phyloP scores from a whole-genome alignment of 805 yeast species.

The Candida easanensis region DNA sequence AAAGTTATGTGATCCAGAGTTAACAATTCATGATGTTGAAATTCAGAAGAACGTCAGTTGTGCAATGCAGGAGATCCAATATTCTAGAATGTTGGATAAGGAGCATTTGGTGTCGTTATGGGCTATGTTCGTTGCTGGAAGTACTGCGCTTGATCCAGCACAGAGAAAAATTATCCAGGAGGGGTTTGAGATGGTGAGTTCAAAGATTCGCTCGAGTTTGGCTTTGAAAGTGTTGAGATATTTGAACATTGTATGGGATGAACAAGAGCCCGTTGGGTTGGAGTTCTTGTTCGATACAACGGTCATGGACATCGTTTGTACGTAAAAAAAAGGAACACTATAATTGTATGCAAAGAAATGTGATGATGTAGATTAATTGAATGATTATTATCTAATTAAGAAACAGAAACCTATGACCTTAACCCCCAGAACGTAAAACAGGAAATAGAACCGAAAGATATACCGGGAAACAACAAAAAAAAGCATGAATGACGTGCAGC shows the following conservation, averaged over 20 bases:
- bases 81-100: slow-evolving; percentile 7
- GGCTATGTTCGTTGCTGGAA: slow-evolving; percentile 26
- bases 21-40: slow-evolving; percentile 10
- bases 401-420: too few relatives aligned
- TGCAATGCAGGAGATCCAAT: slow-evolving; percentile 13
- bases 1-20: slow-evolving; percentile 14
- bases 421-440: too few relatives aligned
- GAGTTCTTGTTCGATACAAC: slow-evolving; percentile 27
- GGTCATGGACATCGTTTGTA: slow-evolving; percentile 25
- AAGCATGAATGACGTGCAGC: not conserved
- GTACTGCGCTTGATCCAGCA: slow-evolving; percentile 13
- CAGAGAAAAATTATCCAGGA: slow-evolving; percentile 15
- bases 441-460: not conserved
- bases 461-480: not conserved
- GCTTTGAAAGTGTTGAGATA: slow-evolving; percentile 24
- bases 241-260: slow-evolving; percentile 25
- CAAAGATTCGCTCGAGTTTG: slow-evolving; percentile 18
- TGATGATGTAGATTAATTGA: too few relatives aligned
- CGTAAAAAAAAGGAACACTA: too few relatives aligned
- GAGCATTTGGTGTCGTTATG: slow-evolving; percentile 20
- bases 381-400: too few relatives aligned
- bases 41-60: slow-evolving; percentile 14
- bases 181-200: slow-evolving; percentile 15
- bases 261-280: slow-evolving; percentile 21
- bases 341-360: too few relatives aligned